These are phyloP conservation scores for Paecilomyces fulvus DNA, from an alignment of 2,329 filamentous ascomycete genomes.

Conservation along the genomic window DNA sequence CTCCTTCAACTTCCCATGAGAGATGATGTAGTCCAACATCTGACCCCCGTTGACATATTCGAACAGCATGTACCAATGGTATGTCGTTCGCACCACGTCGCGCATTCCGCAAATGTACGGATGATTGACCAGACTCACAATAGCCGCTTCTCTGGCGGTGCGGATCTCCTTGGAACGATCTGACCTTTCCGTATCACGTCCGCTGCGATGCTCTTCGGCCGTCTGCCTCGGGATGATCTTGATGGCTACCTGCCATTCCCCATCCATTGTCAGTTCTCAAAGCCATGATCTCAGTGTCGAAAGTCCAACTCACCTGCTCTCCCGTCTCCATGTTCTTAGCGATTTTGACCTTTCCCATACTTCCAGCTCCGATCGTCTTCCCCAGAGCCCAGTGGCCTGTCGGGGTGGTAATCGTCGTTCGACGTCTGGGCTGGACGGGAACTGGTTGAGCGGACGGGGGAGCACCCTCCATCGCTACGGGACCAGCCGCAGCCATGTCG, in stretches of 20 bases:
- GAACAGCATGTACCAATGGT: slow-evolving; percentile 99
- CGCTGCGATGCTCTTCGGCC: slow-evolving; percentile 68
- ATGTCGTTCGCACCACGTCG: slow-evolving; percentile 89
- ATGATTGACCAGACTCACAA: slow-evolving; percentile 87
- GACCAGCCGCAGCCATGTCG: slow-evolving; percentile 40
- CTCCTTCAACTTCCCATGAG: slow-evolving; percentile 92
- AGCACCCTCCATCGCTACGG: slow-evolving; percentile 45
- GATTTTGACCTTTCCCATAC: slow-evolving; percentile 98
- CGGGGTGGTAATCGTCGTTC: slow-evolving; percentile 80
- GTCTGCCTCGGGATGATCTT: slow-evolving; percentile 93
- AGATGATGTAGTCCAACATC: slow-evolving; percentile 99
- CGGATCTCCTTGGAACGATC: slow-evolving; percentile 96
- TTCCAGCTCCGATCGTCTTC: slow-evolving; percentile 94
- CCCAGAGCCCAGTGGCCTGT: slow-evolving; percentile 91
- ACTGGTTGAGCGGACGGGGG: slow-evolving; percentile 44
- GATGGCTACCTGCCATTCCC: slow-evolving; percentile 66
- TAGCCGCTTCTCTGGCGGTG: slow-evolving; percentile 89
- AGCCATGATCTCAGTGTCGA: not conserved
- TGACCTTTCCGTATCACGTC: slow-evolving; percentile 72
- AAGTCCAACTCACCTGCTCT: slow-evolving; percentile 62
- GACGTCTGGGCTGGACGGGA: slow-evolving; percentile 40
- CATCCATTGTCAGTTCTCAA: not conserved
- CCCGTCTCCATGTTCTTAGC: slow-evolving; percentile 82
- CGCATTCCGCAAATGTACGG: slow-evolving; percentile 94
- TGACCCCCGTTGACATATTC: slow-evolving; percentile 98